phyloP scores from a whole-genome alignment of 192 early-diverging fungal genomes.

The Coemansia erecta region DNA sequence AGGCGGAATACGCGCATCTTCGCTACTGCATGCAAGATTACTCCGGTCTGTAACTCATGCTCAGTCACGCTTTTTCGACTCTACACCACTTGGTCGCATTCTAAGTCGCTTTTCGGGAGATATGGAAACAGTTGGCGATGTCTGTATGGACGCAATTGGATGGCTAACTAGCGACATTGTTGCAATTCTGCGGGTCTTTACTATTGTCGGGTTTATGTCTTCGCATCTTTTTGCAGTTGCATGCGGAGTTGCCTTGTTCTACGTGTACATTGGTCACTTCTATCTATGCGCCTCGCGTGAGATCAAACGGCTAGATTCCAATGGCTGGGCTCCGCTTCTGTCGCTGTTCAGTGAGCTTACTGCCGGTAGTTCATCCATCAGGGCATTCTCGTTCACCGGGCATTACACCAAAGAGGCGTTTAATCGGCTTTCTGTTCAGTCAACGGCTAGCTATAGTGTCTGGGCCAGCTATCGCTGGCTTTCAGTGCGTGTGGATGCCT shows the following conservation, averaged over 20 bases:
- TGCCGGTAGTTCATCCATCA: conserved; percentile 73
- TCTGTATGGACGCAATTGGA: too few species aligned
- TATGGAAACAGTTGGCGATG: too few species aligned
- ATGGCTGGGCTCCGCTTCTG: conserved; percentile 69
- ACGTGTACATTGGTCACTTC: too few species aligned
- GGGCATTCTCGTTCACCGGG: conserved; percentile 72
- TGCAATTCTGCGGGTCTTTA: too few species aligned
- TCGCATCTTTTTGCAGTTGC: too few species aligned
- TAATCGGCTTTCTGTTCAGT: too few species aligned
- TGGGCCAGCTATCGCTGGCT: conserved; percentile 90
- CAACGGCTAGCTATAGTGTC: too few species aligned
- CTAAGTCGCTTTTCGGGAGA: too few species aligned
- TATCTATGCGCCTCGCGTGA: conserved; percentile 80
- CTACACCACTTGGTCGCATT: too few species aligned
- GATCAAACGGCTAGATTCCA: conserved; percentile 85
- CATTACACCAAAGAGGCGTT: conserved; percentile 64
- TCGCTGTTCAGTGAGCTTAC: conserved; percentile 80
- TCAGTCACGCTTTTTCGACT: conserved; percentile 81
- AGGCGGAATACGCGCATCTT: conserved; percentile 60
- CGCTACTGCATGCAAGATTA: conserved; percentile 56
- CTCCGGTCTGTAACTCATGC: conserved; percentile 61
- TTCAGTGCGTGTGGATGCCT: conserved; percentile 75
- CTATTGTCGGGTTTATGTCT: too few species aligned
- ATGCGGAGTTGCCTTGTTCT: too few species aligned
- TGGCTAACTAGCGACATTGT: too few species aligned